Evolutionary conservation across 352 stramenopile species (phyloP).

Genomic region (Globisporangium splendens): DNA sequence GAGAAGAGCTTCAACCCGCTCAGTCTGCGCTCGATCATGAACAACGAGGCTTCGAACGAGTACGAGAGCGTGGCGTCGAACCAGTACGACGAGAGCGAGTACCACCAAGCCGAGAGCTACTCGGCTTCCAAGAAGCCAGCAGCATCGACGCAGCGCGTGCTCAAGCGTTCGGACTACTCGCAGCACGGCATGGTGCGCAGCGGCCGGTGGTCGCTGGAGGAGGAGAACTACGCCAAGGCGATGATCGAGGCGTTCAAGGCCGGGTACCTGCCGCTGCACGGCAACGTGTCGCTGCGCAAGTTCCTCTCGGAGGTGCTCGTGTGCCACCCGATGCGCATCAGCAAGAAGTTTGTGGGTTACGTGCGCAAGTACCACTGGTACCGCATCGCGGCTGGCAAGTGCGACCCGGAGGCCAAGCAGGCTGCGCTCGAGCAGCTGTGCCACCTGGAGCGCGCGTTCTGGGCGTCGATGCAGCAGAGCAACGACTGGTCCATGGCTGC

Average conservation of each 20-base stretch:
- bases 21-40: conserved; percentile 76
- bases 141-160: conserved; percentile 31
- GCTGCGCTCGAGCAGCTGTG: conserved; percentile 15
- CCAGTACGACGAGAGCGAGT: too few relatives aligned
- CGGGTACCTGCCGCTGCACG: conserved; percentile 65
- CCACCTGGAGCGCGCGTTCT: conserved; percentile 21
- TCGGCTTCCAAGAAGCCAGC: conserved; percentile 3
- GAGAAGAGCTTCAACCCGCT: conserved; percentile 54
- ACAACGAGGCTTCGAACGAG: conserved; percentile 39
- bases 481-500: conserved; percentile 7
- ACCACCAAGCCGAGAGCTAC: too few relatives aligned
- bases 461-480: conserved; percentile 16
- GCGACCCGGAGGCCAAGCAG: conserved; percentile 15
- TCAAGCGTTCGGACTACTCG: conserved; percentile 81
- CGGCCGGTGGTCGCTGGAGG: conserved; percentile 64
- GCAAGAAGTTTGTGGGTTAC: conserved; percentile 90
- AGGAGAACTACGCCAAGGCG: conserved; percentile 77
- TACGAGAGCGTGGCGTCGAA: not conserved
- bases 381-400: conserved; percentile 40
- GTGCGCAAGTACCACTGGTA: conserved; percentile 88
- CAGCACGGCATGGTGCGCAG: conserved; percentile 69
- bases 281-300: conserved; percentile 81
- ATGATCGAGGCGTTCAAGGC: conserved; percentile 82
- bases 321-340: conserved; percentile 89
- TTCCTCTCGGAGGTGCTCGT: conserved; percentile 86